Percentiles rank a stretch among this genome's conserved stretches.
Evolutionary conservation across 495 filamentous ascomycete species (phyloP).

Genomic region (Darksidea phi): DNA sequence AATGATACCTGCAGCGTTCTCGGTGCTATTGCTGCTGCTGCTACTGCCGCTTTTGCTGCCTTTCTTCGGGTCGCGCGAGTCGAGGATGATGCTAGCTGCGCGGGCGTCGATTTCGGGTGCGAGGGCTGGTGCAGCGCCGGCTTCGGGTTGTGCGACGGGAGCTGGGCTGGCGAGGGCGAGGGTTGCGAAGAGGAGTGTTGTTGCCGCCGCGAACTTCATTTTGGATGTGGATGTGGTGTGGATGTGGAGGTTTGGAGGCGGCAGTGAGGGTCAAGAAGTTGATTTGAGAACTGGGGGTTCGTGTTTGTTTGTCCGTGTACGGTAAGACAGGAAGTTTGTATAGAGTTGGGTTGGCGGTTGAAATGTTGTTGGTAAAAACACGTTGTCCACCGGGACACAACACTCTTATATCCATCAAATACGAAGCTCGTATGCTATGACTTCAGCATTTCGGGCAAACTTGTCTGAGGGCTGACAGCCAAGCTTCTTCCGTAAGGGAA

Average conservation of each 20-base stretch:
- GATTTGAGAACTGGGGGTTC: no score
- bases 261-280: no score
- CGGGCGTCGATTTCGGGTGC: slow-evolving; percentile 16
- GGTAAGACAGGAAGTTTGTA: no score
- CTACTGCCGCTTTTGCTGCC: slow-evolving; percentile 3
- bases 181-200: slow-evolving; percentile 27
- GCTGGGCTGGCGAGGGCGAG: slow-evolving; percentile 23
- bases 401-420: not conserved
- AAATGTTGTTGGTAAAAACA: no score
- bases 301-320: no score
- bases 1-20: slow-evolving; percentile 9
- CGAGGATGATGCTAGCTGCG: slow-evolving; percentile 17
- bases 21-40: slow-evolving; percentile 6
- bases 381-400: not conserved
- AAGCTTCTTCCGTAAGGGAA: not conserved
- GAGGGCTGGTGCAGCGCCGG: not conserved
- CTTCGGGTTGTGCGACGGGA: slow-evolving; percentile 5
- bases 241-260: not conserved
- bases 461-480: slow-evolving; percentile 1
- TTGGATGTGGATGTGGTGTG: slow-evolving; percentile 3
- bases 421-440: not conserved
- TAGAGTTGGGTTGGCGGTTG: no score
- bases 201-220: slow-evolving; percentile 23
- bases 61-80: slow-evolving; percentile 15
- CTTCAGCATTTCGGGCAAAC: not conserved